Percentiles rank a stretch among this genome's conserved stretches.
These are phyloP conservation scores for Scheffersomyces ergatensis DNA, from an alignment of 805 yeast genomes.

Conservation along the genomic window DNA sequence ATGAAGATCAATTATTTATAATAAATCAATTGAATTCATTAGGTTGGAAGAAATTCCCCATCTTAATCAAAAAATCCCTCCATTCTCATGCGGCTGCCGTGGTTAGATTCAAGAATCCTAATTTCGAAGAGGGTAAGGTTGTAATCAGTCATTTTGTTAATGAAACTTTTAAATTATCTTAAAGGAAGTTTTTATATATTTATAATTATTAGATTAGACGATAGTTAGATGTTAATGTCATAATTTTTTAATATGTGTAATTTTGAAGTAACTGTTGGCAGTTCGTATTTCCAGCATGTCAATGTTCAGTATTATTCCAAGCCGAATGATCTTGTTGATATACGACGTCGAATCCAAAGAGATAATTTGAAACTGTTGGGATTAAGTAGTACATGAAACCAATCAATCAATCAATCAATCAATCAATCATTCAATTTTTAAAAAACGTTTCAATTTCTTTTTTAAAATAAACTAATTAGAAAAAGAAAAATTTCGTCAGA, in stretches of 20 bases:
- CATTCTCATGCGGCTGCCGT: constrained; percentile 83
- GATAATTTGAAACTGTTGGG: background rate
- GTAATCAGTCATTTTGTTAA: constrained; percentile 66
- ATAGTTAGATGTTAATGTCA: too few species aligned
- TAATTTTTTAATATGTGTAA: too few species aligned
- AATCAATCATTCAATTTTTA: too few species aligned
- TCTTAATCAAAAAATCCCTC: constrained; percentile 61
- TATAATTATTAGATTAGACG: too few species aligned
- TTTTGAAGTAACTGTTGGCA: too few species aligned
- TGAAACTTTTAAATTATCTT: constrained; percentile 18
- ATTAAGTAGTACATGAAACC: too few species aligned
- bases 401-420: too few species aligned
- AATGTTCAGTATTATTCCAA: background rate
- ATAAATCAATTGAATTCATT: constrained; percentile 56
- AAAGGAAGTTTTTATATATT: too few species aligned
- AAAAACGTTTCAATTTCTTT: too few species aligned
- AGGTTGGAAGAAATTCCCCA: constrained; percentile 69
- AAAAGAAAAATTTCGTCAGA: too few species aligned
- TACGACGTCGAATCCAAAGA: background rate
- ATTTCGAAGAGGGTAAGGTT: constrained; percentile 64
- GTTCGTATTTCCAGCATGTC: background rate
- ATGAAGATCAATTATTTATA: constrained; percentile 47
- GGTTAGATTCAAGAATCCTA: constrained; percentile 52
- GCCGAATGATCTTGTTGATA: background rate
- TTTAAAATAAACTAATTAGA: too few species aligned